A percentile compares a stretch with the other conserved stretches of the same genome.
These are phyloP conservation scores for Agarophyton chilense DNA, from an alignment of 23 red algal genomes.

Conservation along the genomic window DNA sequence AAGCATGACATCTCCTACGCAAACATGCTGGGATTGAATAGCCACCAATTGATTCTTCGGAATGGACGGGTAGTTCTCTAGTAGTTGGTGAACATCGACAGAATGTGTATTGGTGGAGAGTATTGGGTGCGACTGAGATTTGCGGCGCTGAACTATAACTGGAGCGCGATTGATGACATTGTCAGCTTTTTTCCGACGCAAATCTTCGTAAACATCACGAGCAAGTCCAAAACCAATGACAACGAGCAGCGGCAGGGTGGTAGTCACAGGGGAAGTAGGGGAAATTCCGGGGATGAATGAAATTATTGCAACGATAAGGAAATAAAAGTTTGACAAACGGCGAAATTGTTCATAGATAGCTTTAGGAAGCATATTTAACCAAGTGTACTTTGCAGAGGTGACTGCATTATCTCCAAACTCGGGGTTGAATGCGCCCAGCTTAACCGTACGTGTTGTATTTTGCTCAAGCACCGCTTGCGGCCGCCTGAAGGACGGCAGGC, in stretches of 20 bases:
- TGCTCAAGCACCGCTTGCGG: neutral
- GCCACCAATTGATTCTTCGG: neutral
- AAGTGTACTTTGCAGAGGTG: conserved; percentile 84
- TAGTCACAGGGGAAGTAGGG: conserved; percentile 68
- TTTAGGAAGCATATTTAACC: conserved; percentile 78
- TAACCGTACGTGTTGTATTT: neutral
- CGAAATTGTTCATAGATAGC: conserved; percentile 89
- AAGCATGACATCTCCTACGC: conserved; percentile 83
- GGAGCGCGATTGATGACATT: conserved; percentile 46
- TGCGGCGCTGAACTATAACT: conserved; percentile 10
- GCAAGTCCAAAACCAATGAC: conserved; percentile 86
- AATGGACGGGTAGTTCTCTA: neutral
- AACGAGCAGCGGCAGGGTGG: conserved; percentile 80
- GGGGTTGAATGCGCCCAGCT: neutral
- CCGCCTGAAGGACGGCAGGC: neutral
- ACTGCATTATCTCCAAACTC: conserved; percentile 76
- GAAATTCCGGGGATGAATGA: conserved; percentile 87
- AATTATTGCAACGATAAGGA: conserved; percentile 78
- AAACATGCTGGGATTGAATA: conserved; percentile 28
- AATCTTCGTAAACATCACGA: conserved; percentile 88
- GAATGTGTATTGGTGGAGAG: neutral
- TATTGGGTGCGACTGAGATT: neutral
- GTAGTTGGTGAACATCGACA: neutral
- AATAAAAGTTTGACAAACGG: conserved; percentile 85
- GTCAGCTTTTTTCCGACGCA: conserved; percentile 61